Percentiles rank a stretch among this genome's conserved stretches.
phyloP scores from a whole-genome alignment of 2,329 filamentous ascomycete species.

The Apiospora arundinis region DNA sequence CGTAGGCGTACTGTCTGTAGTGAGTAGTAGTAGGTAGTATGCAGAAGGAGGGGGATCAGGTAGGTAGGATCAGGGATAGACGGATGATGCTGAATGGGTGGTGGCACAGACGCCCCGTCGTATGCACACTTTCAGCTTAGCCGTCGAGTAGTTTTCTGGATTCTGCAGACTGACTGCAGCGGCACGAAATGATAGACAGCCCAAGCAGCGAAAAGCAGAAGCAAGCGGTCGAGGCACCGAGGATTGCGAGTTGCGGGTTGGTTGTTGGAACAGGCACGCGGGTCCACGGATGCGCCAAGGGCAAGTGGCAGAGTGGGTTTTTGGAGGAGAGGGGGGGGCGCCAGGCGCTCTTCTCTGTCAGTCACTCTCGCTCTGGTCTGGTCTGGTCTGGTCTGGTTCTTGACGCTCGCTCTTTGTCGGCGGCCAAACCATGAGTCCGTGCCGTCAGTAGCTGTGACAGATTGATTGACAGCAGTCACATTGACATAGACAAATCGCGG shows the following conservation, averaged over 20 bases:
- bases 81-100: not conserved
- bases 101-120: conserved; percentile 12
- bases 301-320: not conserved
- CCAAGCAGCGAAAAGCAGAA: not conserved
- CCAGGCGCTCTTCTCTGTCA: not conserved
- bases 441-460: not conserved
- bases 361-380: not conserved
- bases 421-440: not conserved
- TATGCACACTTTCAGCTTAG: conserved; percentile 3
- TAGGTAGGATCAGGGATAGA: conserved; percentile 1
- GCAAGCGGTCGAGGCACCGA: not conserved
- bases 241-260: not conserved
- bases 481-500: not conserved
- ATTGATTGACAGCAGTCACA: not conserved
- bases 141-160: not conserved
- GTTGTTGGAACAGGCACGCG: conserved; percentile 5
- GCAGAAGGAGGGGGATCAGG: conserved; percentile 4
- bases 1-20: not conserved
- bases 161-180: not conserved
- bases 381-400: too few species aligned
- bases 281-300: conserved; percentile 8
- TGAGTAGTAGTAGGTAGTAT: not conserved
- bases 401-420: not conserved
- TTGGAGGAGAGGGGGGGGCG: not conserved
- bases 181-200: not conserved